Percentiles rank a stretch among this genome's conserved stretches.
Evolutionary conservation across 75 land plant genomes (phyloP).

Genomic region (Gnetum montanum): DNA sequence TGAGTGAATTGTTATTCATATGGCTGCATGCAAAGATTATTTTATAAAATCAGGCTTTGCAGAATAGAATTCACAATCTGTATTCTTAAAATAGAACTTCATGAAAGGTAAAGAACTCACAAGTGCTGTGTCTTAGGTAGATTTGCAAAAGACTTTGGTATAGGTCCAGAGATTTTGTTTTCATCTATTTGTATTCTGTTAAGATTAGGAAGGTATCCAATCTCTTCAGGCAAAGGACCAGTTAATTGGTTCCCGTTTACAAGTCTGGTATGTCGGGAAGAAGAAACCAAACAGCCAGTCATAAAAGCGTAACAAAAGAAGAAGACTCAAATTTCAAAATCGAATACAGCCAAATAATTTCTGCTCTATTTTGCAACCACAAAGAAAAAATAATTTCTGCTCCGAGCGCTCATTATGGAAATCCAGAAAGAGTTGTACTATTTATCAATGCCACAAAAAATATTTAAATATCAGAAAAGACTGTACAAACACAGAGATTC

Average conservation of each 20-base stretch:
- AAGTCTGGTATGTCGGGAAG: no score
- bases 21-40: conserved; percentile 38
- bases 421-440: no score
- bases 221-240: conserved; percentile 62
- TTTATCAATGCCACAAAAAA: no score
- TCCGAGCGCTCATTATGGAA: no score
- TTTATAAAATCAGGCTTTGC: neutral
- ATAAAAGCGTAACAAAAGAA: no score
- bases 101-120: conserved; percentile 47
- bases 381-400: no score
- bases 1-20: conserved; percentile 73
- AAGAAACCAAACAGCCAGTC: no score
- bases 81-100: neutral
- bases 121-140: conserved; percentile 52
- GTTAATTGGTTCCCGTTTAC: conserved; percentile 69
- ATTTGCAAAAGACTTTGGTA: conserved; percentile 71
- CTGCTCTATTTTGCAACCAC: no score
- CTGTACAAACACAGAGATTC: no score
- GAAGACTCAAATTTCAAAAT: no score
- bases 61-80: neutral
- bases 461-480: no score
- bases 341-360: no score
- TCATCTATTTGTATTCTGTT: conserved; percentile 75
- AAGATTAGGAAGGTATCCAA: conserved; percentile 60
- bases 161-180: conserved; percentile 60